Conservation (phyloP, 805 yeast genomes). For the Candida qinlingensis region DNA sequence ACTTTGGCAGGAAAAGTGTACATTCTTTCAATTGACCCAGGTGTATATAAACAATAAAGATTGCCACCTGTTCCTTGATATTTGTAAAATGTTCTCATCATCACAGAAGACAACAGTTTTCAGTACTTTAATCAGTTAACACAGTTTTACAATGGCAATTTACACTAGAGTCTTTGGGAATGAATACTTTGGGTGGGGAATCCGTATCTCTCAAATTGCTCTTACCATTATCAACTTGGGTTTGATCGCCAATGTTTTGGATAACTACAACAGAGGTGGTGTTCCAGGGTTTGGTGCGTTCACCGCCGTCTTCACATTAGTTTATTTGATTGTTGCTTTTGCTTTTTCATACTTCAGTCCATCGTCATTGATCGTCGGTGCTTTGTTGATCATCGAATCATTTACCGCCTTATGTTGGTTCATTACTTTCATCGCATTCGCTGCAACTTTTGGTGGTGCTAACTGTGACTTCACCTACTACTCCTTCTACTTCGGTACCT, state of each 20-base stretch:
- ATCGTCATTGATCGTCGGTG: slow-evolving; percentile 12
- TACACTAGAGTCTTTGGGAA: neutral
- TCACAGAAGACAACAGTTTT: too few species aligned
- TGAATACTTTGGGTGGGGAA: slow-evolving; percentile 4
- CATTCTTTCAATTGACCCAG: too few species aligned
- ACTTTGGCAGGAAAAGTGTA: too few species aligned
- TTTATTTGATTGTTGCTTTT: slow-evolving; percentile 6
- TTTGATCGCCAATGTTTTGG: slow-evolving; percentile 9
- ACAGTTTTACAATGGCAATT: neutral
- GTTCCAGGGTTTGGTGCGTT: slow-evolving; percentile 12
- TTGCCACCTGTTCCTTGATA: too few species aligned
- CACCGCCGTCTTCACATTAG: slow-evolving; percentile 8
- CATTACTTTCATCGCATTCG: slow-evolving; percentile 16
- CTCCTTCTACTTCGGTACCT: neutral
- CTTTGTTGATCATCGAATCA: slow-evolving; percentile 9
- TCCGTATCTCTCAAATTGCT: slow-evolving; percentile 12
- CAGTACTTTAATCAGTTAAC: too few species aligned
- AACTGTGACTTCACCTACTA: slow-evolving; percentile 4
- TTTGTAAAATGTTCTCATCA: too few species aligned
- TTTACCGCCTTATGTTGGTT: slow-evolving; percentile 14
- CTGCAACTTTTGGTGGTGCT: slow-evolving; percentile 12
- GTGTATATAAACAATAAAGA: too few species aligned
- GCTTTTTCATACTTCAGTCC: slow-evolving; percentile 5
- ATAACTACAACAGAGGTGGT: slow-evolving; percentile 7
- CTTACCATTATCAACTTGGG: slow-evolving; percentile 13